These are phyloP conservation scores for Rhizopus sp. DNA, from an alignment of 371 early-diverging fungal species.

Conservation along the genomic window DNA sequence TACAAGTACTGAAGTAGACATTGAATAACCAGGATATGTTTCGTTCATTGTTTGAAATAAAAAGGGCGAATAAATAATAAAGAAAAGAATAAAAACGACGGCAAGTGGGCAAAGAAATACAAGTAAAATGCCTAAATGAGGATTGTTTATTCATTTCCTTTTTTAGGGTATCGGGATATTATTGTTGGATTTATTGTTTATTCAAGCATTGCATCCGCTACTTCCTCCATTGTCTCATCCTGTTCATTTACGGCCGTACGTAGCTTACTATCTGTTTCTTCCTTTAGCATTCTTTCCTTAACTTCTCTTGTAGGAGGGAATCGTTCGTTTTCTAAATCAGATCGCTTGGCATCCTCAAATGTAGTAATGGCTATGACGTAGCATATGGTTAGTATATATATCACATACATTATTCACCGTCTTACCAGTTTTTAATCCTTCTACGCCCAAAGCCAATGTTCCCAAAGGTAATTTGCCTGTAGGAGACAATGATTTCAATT, in stretches of 20 bases:
- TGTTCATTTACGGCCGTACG: slow-evolving; percentile 51
- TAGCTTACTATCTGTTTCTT: slow-evolving; percentile 49
- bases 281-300: slow-evolving; percentile 46
- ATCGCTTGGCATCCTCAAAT: slow-evolving; percentile 91
- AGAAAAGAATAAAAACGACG: background rate
- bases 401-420: background rate
- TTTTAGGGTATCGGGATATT: background rate
- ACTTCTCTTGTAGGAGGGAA: slow-evolving; percentile 79
- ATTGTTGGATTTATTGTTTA: background rate
- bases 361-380: slow-evolving; percentile 68
- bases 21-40: slow-evolving; percentile 4
- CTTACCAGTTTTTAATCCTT: slow-evolving; percentile 41
- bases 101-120: background rate
- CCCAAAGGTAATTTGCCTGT: slow-evolving; percentile 41
- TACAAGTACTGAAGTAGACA: slow-evolving; percentile 4
- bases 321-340: slow-evolving; percentile 91
- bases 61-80: background rate
- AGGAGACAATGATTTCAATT: slow-evolving; percentile 32
- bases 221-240: slow-evolving; percentile 39
- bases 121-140: background rate
- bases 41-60: background rate
- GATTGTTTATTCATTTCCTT: slow-evolving; percentile 5
- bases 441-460: slow-evolving; percentile 33
- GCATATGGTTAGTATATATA: background rate
- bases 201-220: slow-evolving; percentile 48